These are phyloP conservation scores for Umbelopsis sp. DNA, from an alignment of 192 early-diverging fungal species.

Conservation along the genomic window DNA sequence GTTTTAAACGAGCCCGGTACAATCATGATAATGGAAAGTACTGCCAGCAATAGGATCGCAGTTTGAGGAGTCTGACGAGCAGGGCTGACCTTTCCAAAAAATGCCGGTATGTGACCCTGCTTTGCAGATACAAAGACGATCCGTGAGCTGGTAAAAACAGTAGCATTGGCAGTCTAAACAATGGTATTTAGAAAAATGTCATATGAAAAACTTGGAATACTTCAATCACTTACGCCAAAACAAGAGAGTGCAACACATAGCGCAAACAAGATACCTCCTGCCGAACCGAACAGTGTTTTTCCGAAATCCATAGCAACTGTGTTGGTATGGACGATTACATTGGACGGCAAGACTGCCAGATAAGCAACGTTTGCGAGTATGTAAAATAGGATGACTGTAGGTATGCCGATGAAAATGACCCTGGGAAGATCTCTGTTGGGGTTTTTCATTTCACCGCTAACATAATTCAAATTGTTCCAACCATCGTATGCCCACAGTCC, in stretches of 20 bases:
- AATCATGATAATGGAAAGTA: constrained; percentile 64
- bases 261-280: constrained; percentile 70
- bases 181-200: background rate
- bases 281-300: constrained; percentile 65
- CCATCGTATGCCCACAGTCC: constrained; percentile 67
- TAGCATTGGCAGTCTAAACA: constrained; percentile 68
- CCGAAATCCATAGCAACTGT: constrained; percentile 76
- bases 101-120: constrained; percentile 67
- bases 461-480: constrained; percentile 80
- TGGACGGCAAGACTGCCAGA: constrained; percentile 74
- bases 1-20: constrained; percentile 65
- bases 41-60: constrained; percentile 66
- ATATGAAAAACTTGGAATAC: background rate
- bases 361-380: constrained; percentile 83
- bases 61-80: constrained; percentile 65
- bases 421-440: constrained; percentile 80
- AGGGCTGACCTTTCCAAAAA: constrained; percentile 65
- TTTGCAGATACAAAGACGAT: constrained; percentile 69
- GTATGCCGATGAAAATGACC: constrained; percentile 77
- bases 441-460: constrained; percentile 82
- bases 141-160: constrained; percentile 73
- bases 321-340: constrained; percentile 67
- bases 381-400: constrained; percentile 73
- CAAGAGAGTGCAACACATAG: constrained; percentile 73
- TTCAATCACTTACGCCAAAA: constrained; percentile 52